Conservation (phyloP, 768 basidiomycete genomes). For the Amyloporia xantha region DNA sequence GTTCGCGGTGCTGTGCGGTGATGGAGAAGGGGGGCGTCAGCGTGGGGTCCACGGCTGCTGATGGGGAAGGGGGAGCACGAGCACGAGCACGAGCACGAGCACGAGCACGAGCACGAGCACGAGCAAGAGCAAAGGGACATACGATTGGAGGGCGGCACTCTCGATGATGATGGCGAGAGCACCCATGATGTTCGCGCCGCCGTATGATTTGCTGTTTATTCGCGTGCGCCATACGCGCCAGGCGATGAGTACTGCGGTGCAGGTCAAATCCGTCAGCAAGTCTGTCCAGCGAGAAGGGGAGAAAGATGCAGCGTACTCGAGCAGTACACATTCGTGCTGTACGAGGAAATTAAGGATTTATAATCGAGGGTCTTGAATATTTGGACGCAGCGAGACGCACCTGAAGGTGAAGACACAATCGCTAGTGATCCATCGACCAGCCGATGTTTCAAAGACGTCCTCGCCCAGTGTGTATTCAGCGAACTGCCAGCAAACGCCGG, state of each 20-base stretch:
- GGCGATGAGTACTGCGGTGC: neutral
- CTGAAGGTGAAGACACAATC: constrained; percentile 2
- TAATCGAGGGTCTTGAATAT: neutral
- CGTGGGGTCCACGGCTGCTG: no score
- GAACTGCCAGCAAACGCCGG: constrained; percentile 1
- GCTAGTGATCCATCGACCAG: constrained; percentile 2
- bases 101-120: no score
- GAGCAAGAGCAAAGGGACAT: no score
- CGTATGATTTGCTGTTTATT: neutral
- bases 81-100: no score
- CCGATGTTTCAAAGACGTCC: neutral
- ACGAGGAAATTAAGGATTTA: neutral
- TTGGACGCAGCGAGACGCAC: neutral
- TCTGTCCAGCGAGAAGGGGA: no score
- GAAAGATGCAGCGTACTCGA: neutral
- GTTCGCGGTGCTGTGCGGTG: neutral
- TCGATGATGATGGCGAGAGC: constrained; percentile 3
- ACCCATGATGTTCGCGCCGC: constrained; percentile 2
- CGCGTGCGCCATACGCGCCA: constrained; percentile 1
- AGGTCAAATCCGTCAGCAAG: neutral
- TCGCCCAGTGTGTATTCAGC: constrained; percentile 1
- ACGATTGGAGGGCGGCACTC: neutral
- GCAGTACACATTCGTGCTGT: constrained; percentile 2
- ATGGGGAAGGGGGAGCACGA: neutral
- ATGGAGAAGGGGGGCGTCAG: neutral